A percentile compares a stretch with the other conserved stretches of the same genome.
Conservation (phyloP, 345 rosid species). For the Pistacia atlantica region DNA sequence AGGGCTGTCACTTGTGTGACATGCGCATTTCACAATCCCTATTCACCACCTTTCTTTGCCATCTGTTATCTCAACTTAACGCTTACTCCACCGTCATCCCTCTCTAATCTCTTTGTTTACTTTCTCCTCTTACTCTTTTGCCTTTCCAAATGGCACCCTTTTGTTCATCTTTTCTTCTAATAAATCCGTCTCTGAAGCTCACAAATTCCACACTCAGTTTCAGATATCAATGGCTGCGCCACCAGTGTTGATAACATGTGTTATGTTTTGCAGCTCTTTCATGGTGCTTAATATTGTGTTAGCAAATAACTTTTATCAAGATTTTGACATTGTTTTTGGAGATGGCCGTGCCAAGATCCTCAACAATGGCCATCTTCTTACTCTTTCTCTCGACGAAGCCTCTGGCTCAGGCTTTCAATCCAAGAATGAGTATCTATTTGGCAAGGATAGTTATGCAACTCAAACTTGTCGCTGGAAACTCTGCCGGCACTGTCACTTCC, state of each 20-base stretch:
- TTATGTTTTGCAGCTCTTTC: neutral
- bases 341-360: slow-evolving; percentile 36
- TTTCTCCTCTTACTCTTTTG: neutral
- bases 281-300: neutral
- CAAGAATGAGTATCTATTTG: slow-evolving; percentile 39
- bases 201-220: neutral
- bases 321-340: slow-evolving; percentile 47
- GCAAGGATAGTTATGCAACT: slow-evolving; percentile 45
- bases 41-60: neutral
- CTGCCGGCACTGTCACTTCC: slow-evolving; percentile 58
- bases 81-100: neutral
- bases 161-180: too few species aligned
- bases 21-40: neutral
- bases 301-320: slow-evolving; percentile 33
- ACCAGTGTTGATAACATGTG: neutral
- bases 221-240: neutral
- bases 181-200: too few species aligned
- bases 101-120: neutral
- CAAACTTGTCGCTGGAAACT: slow-evolving; percentile 61
- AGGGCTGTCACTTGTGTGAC: slow-evolving; percentile 11
- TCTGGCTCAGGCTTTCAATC: slow-evolving; percentile 58
- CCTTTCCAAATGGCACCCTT: neutral
- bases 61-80: slow-evolving; percentile 1
- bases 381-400: slow-evolving; percentile 41
- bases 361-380: slow-evolving; percentile 33